These are phyloP conservation scores for Purpureocillium lavendulum DNA, from an alignment of 2,329 filamentous ascomycete genomes.

Conservation along the genomic window DNA sequence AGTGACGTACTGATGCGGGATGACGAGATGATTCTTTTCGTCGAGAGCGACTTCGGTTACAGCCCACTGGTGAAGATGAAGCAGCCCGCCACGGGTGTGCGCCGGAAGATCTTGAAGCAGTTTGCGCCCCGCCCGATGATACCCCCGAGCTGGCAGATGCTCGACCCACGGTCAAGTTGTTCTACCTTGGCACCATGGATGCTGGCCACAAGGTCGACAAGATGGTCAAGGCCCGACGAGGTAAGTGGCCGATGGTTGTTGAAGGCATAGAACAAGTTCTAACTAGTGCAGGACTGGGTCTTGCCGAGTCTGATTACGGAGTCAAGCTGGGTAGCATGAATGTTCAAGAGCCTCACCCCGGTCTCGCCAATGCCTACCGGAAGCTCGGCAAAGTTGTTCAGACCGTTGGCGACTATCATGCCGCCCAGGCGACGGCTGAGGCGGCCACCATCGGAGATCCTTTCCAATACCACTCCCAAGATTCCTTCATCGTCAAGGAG, in stretches of 20 bases:
- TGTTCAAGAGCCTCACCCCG: constrained; percentile 82
- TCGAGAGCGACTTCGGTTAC: constrained; percentile 98
- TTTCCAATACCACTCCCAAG: constrained; percentile 87
- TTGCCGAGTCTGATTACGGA: constrained; percentile 88
- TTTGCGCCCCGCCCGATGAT: constrained; percentile 94
- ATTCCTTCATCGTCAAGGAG: constrained; percentile 97
- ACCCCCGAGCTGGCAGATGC: constrained; percentile 89
- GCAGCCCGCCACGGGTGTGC: constrained; percentile 91
- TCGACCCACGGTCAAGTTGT: constrained; percentile 84
- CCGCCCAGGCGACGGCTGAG: constrained; percentile 92
- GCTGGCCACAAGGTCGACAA: constrained; percentile 94
- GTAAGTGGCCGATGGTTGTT: constrained; percentile 36
- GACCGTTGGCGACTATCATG: constrained; percentile 88
- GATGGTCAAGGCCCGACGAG: constrained; percentile 83
- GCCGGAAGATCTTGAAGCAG: constrained; percentile 93
- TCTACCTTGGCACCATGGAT: constrained; percentile 94
- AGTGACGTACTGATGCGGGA: constrained; percentile 92
- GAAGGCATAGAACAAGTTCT: constrained; percentile 5
- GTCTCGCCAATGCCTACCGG: constrained; percentile 81
- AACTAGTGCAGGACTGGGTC: constrained; percentile 63
- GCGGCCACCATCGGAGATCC: constrained; percentile 91
- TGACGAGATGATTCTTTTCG: constrained; percentile 94
- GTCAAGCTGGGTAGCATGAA: constrained; percentile 82
- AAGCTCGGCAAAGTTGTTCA: constrained; percentile 93
- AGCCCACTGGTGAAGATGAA: constrained; percentile 92